Evolutionary conservation across 164 flowering plant genomes (phyloP), one percentile per base, ranked within the genome.

Genomic region (Macadamia integrifolia): DNA sequence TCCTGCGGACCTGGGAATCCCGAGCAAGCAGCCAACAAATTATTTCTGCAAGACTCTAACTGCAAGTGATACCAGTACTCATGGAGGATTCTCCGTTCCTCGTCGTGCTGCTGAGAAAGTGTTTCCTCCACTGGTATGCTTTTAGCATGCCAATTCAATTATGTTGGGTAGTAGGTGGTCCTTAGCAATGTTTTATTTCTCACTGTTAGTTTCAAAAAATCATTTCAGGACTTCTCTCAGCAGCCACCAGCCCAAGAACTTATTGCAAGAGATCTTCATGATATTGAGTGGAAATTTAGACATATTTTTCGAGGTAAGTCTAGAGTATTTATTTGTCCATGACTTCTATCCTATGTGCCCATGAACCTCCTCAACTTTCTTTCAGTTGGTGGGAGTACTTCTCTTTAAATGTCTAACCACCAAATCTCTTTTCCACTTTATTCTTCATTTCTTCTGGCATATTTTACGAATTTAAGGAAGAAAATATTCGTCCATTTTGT

Each of bases 21-120:
- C 56, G 4, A 52, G 12, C 56, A 52, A 52, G 56, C 56, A 52
- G 56, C 56, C 56, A 52, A 15, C 23, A 23, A 23, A 23, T 23
- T 23, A 23, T 23, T 23, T 23, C 23, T 23, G 23, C 23, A 23
- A 23, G 23, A 23, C 23, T 23, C 23, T 23, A 23, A 23, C 23
- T 23, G 23, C 23, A 23, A 23, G 23, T 23, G n/a, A 11, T 11
- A 52, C n/a, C 13, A 52, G 14, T 52, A 11, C n/a, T 52, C 17
- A 11, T 11, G n/a, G 56, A 52, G n/a, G n/a, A 6, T 52, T 52
- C 56, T 52, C 56, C 6, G 56, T 52, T 11, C 56, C 56, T 52
- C 56, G 56, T 52, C 56, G 56, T 52, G 56, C 56, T 11, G 56
- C 56, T 52, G 56, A 52, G 56, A 52, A 52, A 52, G 56, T 52